phyloP scores from a whole-genome alignment of 2,329 filamentous ascomycete species.

The Aspergillus terreus region DNA sequence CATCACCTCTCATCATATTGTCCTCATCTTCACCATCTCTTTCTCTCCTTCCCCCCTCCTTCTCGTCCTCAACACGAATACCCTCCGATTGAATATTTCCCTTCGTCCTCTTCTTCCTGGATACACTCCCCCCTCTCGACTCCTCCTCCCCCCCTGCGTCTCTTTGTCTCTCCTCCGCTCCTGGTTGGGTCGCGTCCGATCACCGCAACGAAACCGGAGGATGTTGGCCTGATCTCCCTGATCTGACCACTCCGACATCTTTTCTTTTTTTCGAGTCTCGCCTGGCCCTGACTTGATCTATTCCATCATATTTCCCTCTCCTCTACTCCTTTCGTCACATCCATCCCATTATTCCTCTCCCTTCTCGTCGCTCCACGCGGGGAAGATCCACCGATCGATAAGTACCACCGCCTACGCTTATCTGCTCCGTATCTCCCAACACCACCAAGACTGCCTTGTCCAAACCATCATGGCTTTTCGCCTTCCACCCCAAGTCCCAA shows the following conservation, averaged over 20 bases:
- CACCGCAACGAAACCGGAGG: background rate
- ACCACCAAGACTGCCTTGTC: background rate
- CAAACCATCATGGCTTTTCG: conserved; percentile 34
- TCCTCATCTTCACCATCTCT: background rate
- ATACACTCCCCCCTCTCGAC: background rate
- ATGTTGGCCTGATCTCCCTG: background rate
- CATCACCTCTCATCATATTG: background rate
- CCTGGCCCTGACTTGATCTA: background rate
- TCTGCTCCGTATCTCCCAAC: background rate
- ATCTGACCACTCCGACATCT: background rate
- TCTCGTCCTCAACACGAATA: background rate
- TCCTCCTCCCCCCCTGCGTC: background rate
- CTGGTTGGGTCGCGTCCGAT: conserved; percentile 1
- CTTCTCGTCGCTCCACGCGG: conserved; percentile 10
- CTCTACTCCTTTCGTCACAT: background rate
- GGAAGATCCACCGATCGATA: conserved; percentile 18
- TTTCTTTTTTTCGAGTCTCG: background rate
- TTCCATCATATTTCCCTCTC: background rate
- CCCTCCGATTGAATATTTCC: background rate
- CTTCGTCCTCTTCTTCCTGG: background rate
- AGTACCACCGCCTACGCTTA: conserved; percentile 5
- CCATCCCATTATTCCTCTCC: background rate
- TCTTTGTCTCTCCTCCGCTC: background rate
- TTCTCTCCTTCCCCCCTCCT: background rate
- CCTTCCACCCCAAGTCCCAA: conserved; percentile 33